Conservation (phyloP, 768 basidiomycete genomes). For the Amyloporia xantha region DNA sequence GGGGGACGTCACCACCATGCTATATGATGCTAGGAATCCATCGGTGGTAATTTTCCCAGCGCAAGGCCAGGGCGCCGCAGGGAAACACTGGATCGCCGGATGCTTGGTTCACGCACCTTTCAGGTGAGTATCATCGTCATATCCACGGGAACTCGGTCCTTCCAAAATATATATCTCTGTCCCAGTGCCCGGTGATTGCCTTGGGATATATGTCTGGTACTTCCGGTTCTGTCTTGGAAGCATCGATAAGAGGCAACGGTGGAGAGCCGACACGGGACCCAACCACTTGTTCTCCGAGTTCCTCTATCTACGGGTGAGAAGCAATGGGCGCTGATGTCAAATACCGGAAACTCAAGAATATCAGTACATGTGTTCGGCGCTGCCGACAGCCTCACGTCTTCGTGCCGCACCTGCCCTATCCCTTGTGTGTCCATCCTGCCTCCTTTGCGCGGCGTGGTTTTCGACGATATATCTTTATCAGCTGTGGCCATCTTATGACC, state of each 20-base stretch:
- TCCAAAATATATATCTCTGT: background rate
- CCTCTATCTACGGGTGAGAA: background rate
- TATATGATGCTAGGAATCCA: no score
- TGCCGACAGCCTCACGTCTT: no score
- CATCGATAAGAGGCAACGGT: slow-evolving; percentile 3
- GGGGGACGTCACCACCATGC: no score
- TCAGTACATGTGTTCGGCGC: background rate
- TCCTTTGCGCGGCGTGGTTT: background rate
- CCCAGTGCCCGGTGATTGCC: background rate
- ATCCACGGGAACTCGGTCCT: background rate
- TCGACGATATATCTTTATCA: background rate
- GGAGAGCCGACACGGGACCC: background rate
- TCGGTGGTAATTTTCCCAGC: no score
- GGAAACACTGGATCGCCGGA: background rate
- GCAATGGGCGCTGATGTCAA: background rate
- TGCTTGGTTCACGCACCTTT: background rate
- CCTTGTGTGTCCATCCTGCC: background rate
- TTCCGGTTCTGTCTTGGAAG: background rate
- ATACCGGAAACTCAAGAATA: background rate
- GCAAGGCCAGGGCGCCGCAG: no score
- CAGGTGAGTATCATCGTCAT: background rate
- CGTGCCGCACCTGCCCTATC: background rate
- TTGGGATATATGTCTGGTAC: background rate
- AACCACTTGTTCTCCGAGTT: background rate
- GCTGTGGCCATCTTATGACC: slow-evolving; percentile 5